A percentile compares a stretch with the other conserved stretches of the same genome.
These are phyloP conservation scores for Neoscytalidium dimidiatum DNA, from an alignment of 2,329 filamentous ascomycete species.

Conservation along the genomic window DNA sequence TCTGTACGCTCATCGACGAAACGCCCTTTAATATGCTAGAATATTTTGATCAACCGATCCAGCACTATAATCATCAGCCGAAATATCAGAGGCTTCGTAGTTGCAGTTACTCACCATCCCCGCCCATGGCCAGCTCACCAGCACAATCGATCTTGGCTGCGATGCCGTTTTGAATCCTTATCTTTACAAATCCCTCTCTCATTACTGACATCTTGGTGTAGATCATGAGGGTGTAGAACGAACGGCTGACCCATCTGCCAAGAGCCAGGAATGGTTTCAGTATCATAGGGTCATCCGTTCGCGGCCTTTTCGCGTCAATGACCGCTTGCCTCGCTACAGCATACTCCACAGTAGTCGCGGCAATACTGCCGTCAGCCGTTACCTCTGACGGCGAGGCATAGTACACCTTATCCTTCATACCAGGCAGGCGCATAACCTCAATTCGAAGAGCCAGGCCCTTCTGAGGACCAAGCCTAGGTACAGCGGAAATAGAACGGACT, in stretches of 20 bases:
- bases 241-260: neutral
- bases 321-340: neutral
- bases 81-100: neutral
- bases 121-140: neutral
- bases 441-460: conserved; percentile 1
- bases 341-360: neutral
- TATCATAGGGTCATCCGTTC: neutral
- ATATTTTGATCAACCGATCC: neutral
- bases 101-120: neutral
- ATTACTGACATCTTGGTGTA: conserved; percentile 12
- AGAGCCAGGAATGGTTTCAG: neutral
- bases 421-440: conserved; percentile 4
- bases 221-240: neutral
- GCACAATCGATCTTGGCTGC: conserved; percentile 4
- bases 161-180: neutral
- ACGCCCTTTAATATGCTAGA: neutral
- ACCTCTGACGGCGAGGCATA: neutral
- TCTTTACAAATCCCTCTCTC: conserved; percentile 8
- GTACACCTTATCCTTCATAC: neutral
- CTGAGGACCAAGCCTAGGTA: conserved; percentile 5
- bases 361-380: conserved; percentile 6
- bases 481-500: conserved; percentile 7
- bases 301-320: neutral
- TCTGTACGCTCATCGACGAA: neutral
- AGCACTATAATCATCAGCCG: neutral